Base-by-base conservation (phyloP, 2,329 filamentous ascomycete genomes). In the Colletotrichum sp. region DNA sequence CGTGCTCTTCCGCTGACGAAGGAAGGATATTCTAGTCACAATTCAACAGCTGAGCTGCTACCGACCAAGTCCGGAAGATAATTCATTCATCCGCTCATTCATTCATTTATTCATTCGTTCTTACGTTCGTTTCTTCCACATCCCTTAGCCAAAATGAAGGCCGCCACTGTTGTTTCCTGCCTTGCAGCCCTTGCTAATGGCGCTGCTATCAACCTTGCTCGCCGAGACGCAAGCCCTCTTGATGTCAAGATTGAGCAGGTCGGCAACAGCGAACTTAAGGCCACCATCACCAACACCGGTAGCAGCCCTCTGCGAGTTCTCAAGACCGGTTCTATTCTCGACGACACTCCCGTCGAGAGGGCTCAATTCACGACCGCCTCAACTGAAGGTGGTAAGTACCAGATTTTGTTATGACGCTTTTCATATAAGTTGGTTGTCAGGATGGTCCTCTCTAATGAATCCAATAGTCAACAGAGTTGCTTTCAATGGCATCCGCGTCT, bases 401-500 rank as follows among this genome's bases (percentile, higher is more conserved):
- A 52, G 30, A 62, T 1, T 52, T 21, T 4, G 0, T 13, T 5
- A 21, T 13, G n/a, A 8, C n/a, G 3, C 10, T 52, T 24, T 5
- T 7, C 18, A 44, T 44, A 44, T n/a, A 49, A 49, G 39, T 49
- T 7, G 9, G 10, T 52, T 52, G 0, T 3, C 8, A 8, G n/a
- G 6, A 13, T n/a, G 30, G 18, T 18, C 65, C 30, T 16, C 6
- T 15, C 60, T 36, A 36, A 64, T 34, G 24, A n/a, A 64, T 24
- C 55, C 44, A 39, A 60, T 57, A 88, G 86, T 81, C 75, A 80
- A 80, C 52, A 82, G 86, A 77, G 79, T 89, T 65, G 80, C 83
- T n/a, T 90, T 90, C 78, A 84, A 88, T 65, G 89, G 89, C 60
- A 85, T 90, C 74, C 86, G 88, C 72, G 82, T 90, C 59, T 87